Evolutionary conservation across 352 stramenopile genomes (phyloP).

Genomic region (Phytophthora kernoviae): DNA sequence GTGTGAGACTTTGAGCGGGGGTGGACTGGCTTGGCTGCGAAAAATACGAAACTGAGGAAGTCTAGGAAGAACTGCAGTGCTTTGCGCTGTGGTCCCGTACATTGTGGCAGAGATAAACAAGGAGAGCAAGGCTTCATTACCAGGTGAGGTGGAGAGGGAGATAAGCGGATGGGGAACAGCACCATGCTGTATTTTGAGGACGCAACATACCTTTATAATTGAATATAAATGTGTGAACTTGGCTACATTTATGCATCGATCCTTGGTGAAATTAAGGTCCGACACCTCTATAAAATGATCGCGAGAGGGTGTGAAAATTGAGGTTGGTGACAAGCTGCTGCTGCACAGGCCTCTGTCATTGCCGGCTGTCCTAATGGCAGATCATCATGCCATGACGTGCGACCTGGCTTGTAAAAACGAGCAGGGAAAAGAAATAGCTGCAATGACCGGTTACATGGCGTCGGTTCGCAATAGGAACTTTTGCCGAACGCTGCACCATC

Average conservation of each 20-base stretch:
- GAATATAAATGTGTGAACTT: background rate
- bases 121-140: background rate
- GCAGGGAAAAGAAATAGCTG: no score
- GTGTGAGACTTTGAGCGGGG: constrained; percentile 2
- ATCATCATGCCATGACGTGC: no score
- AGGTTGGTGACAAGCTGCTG: background rate
- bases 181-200: background rate
- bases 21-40: background rate
- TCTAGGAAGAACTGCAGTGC: background rate
- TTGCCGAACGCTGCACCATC: no score
- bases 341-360: background rate
- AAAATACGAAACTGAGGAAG: constrained; percentile 23
- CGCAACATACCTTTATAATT: background rate
- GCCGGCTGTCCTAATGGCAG: background rate
- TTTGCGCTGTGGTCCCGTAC: no score
- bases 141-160: constrained; percentile 3
- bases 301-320: background rate
- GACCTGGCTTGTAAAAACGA: no score
- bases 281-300: background rate
- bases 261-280: background rate
- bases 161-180: background rate
- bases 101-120: background rate
- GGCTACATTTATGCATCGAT: no score
- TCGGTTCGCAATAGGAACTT: constrained; percentile 7
- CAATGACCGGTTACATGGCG: background rate